Evolutionary conservation across 148 eudicot genomes (phyloP), one percentile per base, ranked within the genome.

Genomic region (Silene uniflora): DNA sequence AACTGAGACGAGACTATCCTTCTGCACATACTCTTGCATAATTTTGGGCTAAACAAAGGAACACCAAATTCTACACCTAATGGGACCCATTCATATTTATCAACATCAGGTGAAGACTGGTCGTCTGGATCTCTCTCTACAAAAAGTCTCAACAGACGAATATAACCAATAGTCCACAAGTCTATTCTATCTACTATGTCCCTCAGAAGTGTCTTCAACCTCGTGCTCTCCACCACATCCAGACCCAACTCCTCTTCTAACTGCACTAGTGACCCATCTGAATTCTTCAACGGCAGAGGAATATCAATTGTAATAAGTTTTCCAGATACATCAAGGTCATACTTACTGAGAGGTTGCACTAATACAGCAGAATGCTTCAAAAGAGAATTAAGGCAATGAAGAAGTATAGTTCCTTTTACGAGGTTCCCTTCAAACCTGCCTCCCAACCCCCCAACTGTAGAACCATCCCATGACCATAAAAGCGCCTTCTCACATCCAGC

Each of bases 391-490:
- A 95, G 84, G 78, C 98, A 95, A 81, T 95, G 98, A 81, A 95
- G 80, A 67, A 95, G 97, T 61, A 92, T 65, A 63, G 78, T 84
- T 75, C 98, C 98, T 81, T 88, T 95, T 54, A 95, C 96, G 78
- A 95, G 78, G 82, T 85, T 92, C 44, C 98, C 98, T 84, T 90
- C 93, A 73, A 86, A 85, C 71, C 89, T 95, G 61, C 96, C 93
- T 69, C 98, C 98, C 83, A 95, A 77, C 35, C 98, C 98, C 71
- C 97, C 98, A 86, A 90, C 62, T 3, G 90, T 80, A 71, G 98
- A 87, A 72, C 93, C 96, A 87, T 95, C 98, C 98, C 98, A 95
- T 68, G 98, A 95, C 96, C 97, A 95, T 72, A 95, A 67, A 67
- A 92, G 84, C 52, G 98, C 98, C 81, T 95, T 95, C 85, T 90